phyloP scores from a whole-genome alignment of 2,329 filamentous ascomycete species.

The Curvularia spicifera region DNA sequence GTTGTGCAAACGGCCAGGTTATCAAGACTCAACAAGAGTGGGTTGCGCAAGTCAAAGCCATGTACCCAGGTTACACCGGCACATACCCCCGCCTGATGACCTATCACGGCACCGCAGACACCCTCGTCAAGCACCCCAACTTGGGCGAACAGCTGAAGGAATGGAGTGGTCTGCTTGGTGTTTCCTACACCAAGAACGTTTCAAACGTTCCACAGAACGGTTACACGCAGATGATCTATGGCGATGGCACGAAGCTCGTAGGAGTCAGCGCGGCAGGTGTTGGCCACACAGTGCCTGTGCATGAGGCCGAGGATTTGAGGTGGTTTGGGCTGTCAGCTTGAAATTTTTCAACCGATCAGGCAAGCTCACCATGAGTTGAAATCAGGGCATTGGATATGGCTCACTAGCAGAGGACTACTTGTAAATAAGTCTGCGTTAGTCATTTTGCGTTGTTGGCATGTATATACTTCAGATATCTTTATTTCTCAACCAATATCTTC shows the following conservation, averaged over 20 bases:
- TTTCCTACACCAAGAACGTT: conserved; percentile 21
- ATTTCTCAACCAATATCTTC: neutral
- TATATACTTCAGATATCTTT: neutral
- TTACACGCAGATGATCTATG: conserved; percentile 39
- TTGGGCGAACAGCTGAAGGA: conserved; percentile 38
- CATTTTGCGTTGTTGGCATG: neutral
- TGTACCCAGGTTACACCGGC: conserved; percentile 48
- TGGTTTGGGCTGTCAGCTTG: conserved; percentile 17
- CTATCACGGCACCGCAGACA: conserved; percentile 48
- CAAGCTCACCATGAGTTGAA: neutral
- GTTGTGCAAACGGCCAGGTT: conserved; percentile 29
- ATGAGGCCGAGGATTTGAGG: conserved; percentile 18
- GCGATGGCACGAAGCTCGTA: conserved; percentile 35
- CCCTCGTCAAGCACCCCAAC: conserved; percentile 37
- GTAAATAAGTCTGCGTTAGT: neutral
- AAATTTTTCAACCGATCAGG: neutral
- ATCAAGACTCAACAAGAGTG: conserved; percentile 36
- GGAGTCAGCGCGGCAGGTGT: conserved; percentile 33
- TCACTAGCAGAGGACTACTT: neutral
- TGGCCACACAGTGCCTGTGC: conserved; percentile 35
- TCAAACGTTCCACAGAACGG: conserved; percentile 33
- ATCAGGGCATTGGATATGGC: neutral
- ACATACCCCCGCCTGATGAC: conserved; percentile 45
- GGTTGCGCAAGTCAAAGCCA: conserved; percentile 42
- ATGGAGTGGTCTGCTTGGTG: conserved; percentile 36